A percentile compares a stretch with the other conserved stretches of the same genome.
Conservation (phyloP, 1,284 basidiomycete species). For the Cronartium ribicola region DNA sequence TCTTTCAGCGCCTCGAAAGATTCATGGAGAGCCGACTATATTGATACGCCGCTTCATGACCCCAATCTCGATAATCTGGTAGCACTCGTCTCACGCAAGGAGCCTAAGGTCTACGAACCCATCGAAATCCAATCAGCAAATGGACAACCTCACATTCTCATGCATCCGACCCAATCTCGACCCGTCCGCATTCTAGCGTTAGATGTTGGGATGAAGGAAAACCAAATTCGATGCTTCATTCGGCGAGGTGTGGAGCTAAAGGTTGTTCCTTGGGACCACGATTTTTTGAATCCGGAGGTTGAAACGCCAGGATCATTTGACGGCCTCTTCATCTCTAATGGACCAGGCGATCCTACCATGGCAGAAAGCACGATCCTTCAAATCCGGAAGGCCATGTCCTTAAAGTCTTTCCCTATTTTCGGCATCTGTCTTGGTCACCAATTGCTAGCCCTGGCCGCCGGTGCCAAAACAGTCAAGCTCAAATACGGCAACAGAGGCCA, state of each 20-base stretch:
- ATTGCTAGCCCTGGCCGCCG: slow-evolving; percentile 87
- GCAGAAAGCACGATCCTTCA: slow-evolving; percentile 67
- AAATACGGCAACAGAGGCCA: slow-evolving; percentile 99
- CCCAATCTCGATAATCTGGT: slow-evolving; percentile 89
- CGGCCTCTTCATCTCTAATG: slow-evolving; percentile 95
- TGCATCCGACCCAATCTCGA: slow-evolving; percentile 71
- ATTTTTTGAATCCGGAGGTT: slow-evolving; percentile 65
- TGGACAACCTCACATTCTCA: slow-evolving; percentile 54
- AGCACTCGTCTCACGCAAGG: slow-evolving; percentile 71
- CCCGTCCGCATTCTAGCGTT: slow-evolving; percentile 79
- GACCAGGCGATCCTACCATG: slow-evolving; percentile 92
- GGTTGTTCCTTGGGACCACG: slow-evolving; percentile 95
- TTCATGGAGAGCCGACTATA: slow-evolving; percentile 74
- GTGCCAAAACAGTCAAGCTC: slow-evolving; percentile 93
- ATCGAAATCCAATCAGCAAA: slow-evolving; percentile 53
- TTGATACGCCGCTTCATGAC: slow-evolving; percentile 77
- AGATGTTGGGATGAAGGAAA: slow-evolving; percentile 99
- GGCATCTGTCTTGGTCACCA: slow-evolving; percentile 99
- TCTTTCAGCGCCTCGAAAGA: slow-evolving; percentile 44
- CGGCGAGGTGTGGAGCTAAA: slow-evolving; percentile 91
- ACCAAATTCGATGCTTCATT: slow-evolving; percentile 96
- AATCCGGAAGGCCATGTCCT: slow-evolving; percentile 68
- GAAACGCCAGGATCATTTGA: slow-evolving; percentile 72
- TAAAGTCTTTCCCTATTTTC: slow-evolving; percentile 79
- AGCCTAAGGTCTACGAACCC: slow-evolving; percentile 69